A percentile compares a stretch with the other conserved stretches of the same genome.
phyloP scores from a whole-genome alignment of 257 asterid species.

The Rhazya stricta region DNA sequence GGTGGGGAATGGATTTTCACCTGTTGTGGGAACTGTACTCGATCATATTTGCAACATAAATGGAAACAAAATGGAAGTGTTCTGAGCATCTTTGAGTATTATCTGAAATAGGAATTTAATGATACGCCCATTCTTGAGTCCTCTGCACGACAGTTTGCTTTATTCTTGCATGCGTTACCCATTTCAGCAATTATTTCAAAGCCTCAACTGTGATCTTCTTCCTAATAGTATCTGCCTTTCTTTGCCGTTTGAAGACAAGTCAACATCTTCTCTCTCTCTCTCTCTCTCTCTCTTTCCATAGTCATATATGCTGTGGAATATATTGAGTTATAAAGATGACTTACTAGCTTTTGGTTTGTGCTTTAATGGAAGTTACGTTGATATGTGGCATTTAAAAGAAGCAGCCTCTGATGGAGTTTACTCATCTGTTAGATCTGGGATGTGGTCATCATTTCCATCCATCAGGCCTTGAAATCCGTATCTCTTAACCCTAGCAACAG shows the following conservation, averaged over 20 bases:
- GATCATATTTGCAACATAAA: background rate
- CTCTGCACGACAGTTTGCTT: slow-evolving; percentile 23
- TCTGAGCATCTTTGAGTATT: slow-evolving; percentile 7
- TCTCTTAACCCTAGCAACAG: slow-evolving; percentile 23
- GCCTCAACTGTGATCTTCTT: slow-evolving; percentile 19
- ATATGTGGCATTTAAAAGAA: slow-evolving; percentile 14
- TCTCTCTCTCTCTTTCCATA: slow-evolving; percentile 15
- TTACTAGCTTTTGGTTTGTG: slow-evolving; percentile 13
- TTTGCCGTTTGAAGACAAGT: slow-evolving; percentile 39
- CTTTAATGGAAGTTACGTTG: slow-evolving; percentile 19
- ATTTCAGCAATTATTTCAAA: slow-evolving; percentile 30
- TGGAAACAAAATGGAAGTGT: slow-evolving; percentile 6
- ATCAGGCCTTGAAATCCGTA: slow-evolving; percentile 23
- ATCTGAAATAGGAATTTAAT: slow-evolving; percentile 22
- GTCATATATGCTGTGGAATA: background rate
- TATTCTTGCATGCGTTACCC: slow-evolving; percentile 22
- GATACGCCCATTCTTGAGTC: background rate
- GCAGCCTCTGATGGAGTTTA: background rate
- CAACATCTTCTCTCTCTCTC: slow-evolving; percentile 27
- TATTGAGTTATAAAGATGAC: background rate
- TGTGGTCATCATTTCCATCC: slow-evolving; percentile 17
- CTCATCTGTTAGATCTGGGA: background rate
- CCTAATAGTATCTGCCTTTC: slow-evolving; percentile 28
- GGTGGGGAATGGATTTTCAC: background rate
- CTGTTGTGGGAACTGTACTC: background rate